A percentile compares a stretch with the other conserved stretches of the same genome.
phyloP scores from a whole-genome alignment of 2,329 filamentous ascomycete genomes.

The Alternaria solani region DNA sequence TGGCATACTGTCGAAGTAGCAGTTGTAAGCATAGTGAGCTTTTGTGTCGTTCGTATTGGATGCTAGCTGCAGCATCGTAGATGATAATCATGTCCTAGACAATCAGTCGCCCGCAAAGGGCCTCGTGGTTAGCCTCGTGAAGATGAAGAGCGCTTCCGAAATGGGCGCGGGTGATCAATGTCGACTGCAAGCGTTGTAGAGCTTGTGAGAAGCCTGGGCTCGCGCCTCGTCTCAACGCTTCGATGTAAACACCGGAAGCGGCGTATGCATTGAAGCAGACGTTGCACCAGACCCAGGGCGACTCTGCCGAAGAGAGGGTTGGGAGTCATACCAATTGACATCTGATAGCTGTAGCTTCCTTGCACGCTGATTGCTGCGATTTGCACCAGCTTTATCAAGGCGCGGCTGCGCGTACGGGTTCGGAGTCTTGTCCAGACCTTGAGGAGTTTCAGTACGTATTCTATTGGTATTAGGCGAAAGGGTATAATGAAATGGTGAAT shows the following conservation, averaged over 20 bases:
- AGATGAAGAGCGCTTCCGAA: slow-evolving; percentile 6
- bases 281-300: slow-evolving; percentile 14
- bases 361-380: slow-evolving; percentile 79
- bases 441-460: slow-evolving; percentile 51
- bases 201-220: slow-evolving; percentile 16
- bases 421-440: slow-evolving; percentile 53
- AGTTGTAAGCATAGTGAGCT: slow-evolving; percentile 9
- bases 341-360: slow-evolving; percentile 94
- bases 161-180: slow-evolving; percentile 18
- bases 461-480: slow-evolving; percentile 59
- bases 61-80: slow-evolving; percentile 36
- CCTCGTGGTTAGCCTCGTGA: slow-evolving; percentile 37
- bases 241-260: slow-evolving; percentile 13
- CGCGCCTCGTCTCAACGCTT: slow-evolving; percentile 20
- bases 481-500: slow-evolving; percentile 55
- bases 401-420: slow-evolving; percentile 56
- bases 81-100: slow-evolving; percentile 42
- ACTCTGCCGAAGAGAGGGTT: slow-evolving; percentile 29
- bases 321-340: slow-evolving; percentile 84
- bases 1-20: slow-evolving; percentile 11
- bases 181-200: slow-evolving; percentile 2
- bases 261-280: slow-evolving; percentile 8
- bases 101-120: slow-evolving; percentile 35
- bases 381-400: slow-evolving; percentile 66
- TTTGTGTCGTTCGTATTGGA: slow-evolving; percentile 23